Conservation (phyloP, 1,284 basidiomycete species). For the Binderoboletus segoi region DNA sequence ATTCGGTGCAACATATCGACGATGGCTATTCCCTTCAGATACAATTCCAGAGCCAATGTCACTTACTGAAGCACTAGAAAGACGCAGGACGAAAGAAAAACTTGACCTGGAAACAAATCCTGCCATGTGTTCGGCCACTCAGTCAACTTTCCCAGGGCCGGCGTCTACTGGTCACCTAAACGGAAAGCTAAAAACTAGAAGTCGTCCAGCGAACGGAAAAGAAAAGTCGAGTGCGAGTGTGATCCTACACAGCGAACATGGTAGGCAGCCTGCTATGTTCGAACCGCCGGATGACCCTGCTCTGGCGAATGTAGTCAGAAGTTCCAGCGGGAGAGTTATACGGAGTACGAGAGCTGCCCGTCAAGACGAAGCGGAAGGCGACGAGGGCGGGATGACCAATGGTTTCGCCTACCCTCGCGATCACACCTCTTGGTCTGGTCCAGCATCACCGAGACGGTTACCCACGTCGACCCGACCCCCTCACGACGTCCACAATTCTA, state of each 20-base stretch:
- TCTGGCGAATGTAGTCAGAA: conserved; percentile 25
- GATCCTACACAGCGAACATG: conserved; percentile 31
- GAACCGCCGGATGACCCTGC: conserved; percentile 28
- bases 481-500: conserved; percentile 30
- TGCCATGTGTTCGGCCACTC: conserved; percentile 45
- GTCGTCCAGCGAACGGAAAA: conserved; percentile 42
- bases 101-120: conserved; percentile 62
- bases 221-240: conserved; percentile 40
- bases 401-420: conserved; percentile 24
- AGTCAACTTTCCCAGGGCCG: conserved; percentile 23
- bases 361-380: conserved; percentile 29
- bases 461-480: conserved; percentile 17
- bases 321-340: conserved; percentile 38
- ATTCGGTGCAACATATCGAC: neutral
- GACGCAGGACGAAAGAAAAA: conserved; percentile 58
- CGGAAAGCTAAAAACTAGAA: conserved; percentile 44
- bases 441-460: conserved; percentile 30
- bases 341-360: conserved; percentile 34
- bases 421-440: conserved; percentile 30
- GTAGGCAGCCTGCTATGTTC: conserved; percentile 18
- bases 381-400: conserved; percentile 23
- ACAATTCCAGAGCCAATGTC: conserved; percentile 66
- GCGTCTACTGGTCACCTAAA: conserved; percentile 26
- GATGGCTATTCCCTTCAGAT: conserved; percentile 44
- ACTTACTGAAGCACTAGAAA: conserved; percentile 57